Conservation (phyloP, 495 filamentous ascomycete species). For the Schizothecium vesticola region DNA sequence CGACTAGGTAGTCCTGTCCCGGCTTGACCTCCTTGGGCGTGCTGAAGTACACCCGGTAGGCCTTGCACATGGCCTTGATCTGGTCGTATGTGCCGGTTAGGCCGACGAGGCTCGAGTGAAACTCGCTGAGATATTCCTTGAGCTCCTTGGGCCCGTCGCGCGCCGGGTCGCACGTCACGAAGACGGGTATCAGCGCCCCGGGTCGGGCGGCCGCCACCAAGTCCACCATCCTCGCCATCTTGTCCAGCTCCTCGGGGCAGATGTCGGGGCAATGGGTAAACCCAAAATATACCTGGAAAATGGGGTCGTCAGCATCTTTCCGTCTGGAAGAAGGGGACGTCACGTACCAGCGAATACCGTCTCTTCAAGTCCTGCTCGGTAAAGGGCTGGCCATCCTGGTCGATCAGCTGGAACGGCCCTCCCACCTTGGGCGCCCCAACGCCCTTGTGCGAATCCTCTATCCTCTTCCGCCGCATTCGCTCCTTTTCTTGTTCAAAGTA, state of each 20-base stretch:
- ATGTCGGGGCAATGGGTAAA: slow-evolving; percentile 99
- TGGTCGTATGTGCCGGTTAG: slow-evolving; percentile 91
- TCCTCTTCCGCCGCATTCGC: slow-evolving; percentile 75
- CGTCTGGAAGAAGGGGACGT: neutral
- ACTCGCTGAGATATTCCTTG: slow-evolving; percentile 80
- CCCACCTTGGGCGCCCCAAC: slow-evolving; percentile 90
- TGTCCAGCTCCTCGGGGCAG: slow-evolving; percentile 97
- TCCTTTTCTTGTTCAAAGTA: slow-evolving; percentile 92
- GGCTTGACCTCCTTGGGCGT: slow-evolving; percentile 82
- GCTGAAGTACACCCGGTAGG: slow-evolving; percentile 94
- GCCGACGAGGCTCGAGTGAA: slow-evolving; percentile 82
- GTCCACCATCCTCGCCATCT: slow-evolving; percentile 93
- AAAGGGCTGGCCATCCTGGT: slow-evolving; percentile 72
- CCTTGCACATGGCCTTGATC: slow-evolving; percentile 86
- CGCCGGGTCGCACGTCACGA: slow-evolving; percentile 92
- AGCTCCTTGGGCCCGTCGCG: slow-evolving; percentile 83
- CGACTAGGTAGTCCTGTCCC: slow-evolving; percentile 93
- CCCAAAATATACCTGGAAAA: slow-evolving; percentile 77
- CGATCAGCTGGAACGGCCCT: slow-evolving; percentile 73
- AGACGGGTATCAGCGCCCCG: slow-evolving; percentile 56
- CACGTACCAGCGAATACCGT: slow-evolving; percentile 65
- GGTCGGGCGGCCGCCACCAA: slow-evolving; percentile 53
- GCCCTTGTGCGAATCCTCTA: slow-evolving; percentile 88
- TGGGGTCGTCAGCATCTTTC: neutral
- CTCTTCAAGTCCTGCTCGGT: slow-evolving; percentile 77